Evolutionary conservation across 805 yeast genomes (phyloP).

Genomic region (Komagataella ulmi): DNA sequence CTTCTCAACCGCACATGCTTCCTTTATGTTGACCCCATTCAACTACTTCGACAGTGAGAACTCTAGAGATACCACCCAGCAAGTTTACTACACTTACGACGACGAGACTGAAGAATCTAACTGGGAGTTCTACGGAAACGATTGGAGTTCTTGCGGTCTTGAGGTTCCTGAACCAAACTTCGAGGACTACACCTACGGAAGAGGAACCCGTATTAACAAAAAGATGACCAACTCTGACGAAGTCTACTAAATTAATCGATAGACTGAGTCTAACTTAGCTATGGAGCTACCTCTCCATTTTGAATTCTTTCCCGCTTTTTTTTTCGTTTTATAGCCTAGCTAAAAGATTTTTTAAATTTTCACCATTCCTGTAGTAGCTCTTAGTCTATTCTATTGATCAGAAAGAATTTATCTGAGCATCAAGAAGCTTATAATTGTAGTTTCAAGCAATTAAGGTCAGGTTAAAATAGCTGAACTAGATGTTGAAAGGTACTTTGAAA

Average conservation of each 20-base stretch:
- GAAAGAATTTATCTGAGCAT: too few species aligned
- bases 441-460: too few species aligned
- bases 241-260: neutral
- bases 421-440: too few species aligned
- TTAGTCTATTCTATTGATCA: too few species aligned
- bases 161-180: constrained; percentile 7
- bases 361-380: neutral
- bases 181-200: constrained; percentile 7
- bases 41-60: constrained; percentile 15
- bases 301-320: neutral
- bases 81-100: constrained; percentile 10
- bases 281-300: neutral
- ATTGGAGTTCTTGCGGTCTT: constrained; percentile 7
- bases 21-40: constrained; percentile 14
- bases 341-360: too few species aligned
- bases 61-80: constrained; percentile 11
- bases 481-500: too few species aligned
- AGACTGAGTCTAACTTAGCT: neutral
- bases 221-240: constrained; percentile 8
- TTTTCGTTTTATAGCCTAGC: neutral
- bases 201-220: constrained; percentile 10
- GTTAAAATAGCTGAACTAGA: too few species aligned
- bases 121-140: constrained; percentile 14
- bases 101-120: constrained; percentile 1
- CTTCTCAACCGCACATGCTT: constrained; percentile 12